phyloP scores from a whole-genome alignment of 2,329 filamentous ascomycete genomes.

The Colletotrichum lentis region DNA sequence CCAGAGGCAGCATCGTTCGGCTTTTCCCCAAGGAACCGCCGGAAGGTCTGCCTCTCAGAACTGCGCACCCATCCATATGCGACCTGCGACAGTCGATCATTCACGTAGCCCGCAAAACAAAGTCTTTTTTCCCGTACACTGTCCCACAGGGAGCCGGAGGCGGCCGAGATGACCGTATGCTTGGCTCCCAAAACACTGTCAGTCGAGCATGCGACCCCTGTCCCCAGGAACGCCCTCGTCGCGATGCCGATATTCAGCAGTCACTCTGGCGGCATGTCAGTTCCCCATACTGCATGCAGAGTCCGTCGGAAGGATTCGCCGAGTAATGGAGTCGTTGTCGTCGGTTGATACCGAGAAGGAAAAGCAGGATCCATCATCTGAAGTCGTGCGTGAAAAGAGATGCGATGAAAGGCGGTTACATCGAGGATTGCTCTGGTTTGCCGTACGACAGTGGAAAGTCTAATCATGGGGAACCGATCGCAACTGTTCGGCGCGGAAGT shows the following conservation, averaged over 20 bases:
- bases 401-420: conserved; percentile 16
- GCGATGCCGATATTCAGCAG: conserved; percentile 25
- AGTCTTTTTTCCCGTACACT: conserved; percentile 6
- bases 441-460: background rate
- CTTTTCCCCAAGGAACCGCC: background rate
- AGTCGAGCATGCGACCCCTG: conserved; percentile 32
- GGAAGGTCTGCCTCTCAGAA: background rate
- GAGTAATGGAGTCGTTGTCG: background rate
- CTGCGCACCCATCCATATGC: conserved; percentile 5
- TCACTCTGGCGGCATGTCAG: background rate
- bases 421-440: background rate
- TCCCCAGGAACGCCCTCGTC: background rate
- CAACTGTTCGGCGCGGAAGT: background rate
- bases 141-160: background rate
- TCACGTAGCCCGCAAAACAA: conserved; percentile 9
- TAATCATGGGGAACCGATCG: conserved; percentile 7
- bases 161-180: conserved; percentile 19
- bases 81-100: conserved; percentile 36
- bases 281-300: too few species aligned
- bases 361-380: conserved; percentile 25
- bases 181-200: conserved; percentile 32
- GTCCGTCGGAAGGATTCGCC: background rate
- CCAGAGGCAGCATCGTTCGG: conserved; percentile 4
- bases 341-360: background rate
- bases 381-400: conserved; percentile 12